Conservation (phyloP, 495 filamentous ascomycete species). For the Ascobolus immersus region DNA sequence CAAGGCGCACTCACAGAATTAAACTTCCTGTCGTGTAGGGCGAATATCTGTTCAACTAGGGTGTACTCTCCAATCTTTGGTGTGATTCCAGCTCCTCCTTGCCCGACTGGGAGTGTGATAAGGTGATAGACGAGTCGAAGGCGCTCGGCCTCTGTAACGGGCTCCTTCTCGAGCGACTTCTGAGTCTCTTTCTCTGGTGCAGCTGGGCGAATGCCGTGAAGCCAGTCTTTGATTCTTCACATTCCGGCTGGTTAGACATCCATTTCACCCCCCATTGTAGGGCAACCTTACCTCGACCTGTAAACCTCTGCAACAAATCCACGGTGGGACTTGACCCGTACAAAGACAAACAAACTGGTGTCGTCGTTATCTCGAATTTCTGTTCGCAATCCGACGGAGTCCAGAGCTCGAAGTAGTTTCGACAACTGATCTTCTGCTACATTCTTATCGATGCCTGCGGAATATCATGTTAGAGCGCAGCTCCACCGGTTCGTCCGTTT, state of each 20-base stretch:
- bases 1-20: constrained; percentile 30
- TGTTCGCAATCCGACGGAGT: constrained; percentile 48
- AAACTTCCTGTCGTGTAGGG: constrained; percentile 65
- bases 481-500: no score
- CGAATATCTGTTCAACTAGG: constrained; percentile 59
- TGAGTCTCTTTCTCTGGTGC: constrained; percentile 54
- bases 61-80: constrained; percentile 64
- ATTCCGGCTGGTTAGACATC: constrained; percentile 1
- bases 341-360: constrained; percentile 56
- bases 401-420: constrained; percentile 44
- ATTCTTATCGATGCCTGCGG: constrained; percentile 27
- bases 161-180: constrained; percentile 33
- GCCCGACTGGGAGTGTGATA: constrained; percentile 53
- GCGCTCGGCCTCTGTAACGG: constrained; percentile 67
- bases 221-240: constrained; percentile 75
- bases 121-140: constrained; percentile 62
- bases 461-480: constrained; percentile 6
- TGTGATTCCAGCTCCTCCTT: constrained; percentile 77
- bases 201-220: constrained; percentile 58
- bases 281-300: constrained; percentile 37
- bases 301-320: constrained; percentile 40
- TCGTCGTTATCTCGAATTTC: constrained; percentile 66
- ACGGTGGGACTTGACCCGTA: constrained; percentile 42
- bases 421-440: constrained; percentile 47
- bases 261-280: not conserved